Evolutionary conservation across 2,329 filamentous ascomycete genomes (phyloP).

Genomic region (Botrytis pseudocinerea): DNA sequence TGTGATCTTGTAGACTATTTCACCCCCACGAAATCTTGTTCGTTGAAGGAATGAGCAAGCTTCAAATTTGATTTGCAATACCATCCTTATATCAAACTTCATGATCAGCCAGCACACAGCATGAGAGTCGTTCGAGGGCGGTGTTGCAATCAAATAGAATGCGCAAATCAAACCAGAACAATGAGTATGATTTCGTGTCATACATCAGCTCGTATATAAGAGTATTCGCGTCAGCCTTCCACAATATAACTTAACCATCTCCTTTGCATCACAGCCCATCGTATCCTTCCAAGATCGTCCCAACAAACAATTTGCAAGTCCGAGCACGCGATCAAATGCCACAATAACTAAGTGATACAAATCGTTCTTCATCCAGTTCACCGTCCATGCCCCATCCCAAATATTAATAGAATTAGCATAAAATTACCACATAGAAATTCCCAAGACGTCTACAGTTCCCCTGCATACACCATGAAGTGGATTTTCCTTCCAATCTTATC

Average conservation of each 20-base stretch:
- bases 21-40: not conserved
- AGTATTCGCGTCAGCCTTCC: not conserved
- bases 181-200: not conserved
- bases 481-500: conserved; percentile 6
- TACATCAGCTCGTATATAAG: not conserved
- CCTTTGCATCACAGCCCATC: not conserved
- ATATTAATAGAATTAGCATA: conserved; percentile 1
- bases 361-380: not conserved
- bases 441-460: not conserved
- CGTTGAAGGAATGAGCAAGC: not conserved
- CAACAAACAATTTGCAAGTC: not conserved
- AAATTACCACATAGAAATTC: conserved; percentile 16
- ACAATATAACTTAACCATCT: not conserved
- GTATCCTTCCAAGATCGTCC: not conserved
- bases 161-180: not conserved
- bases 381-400: not conserved
- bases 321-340: not conserved
- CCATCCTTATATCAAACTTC: not conserved
- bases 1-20: conserved; percentile 4
- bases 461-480: not conserved
- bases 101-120: not conserved
- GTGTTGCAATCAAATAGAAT: not conserved
- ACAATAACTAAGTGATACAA: not conserved
- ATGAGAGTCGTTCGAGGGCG: not conserved
- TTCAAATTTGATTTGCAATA: not conserved